phyloP scores from a whole-genome alignment of 306 rosid species.

The Hippophae rhamnoides region DNA sequence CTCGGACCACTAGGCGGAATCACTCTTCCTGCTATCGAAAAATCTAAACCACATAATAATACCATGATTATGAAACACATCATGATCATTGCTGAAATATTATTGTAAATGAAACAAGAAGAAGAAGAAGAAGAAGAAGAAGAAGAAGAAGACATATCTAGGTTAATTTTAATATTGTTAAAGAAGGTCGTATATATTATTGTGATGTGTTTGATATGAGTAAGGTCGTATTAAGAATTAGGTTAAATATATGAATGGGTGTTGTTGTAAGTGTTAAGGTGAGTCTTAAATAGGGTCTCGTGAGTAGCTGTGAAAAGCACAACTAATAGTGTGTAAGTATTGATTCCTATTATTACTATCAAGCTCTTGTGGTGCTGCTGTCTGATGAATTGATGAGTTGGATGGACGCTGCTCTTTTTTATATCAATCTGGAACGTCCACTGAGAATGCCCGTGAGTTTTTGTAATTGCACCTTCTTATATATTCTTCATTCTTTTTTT shows the following conservation, averaged over 20 bases:
- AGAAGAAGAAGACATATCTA: no score
- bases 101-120: background rate
- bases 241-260: background rate
- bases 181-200: no score
- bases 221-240: no score
- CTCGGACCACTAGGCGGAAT: constrained; percentile 82
- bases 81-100: background rate
- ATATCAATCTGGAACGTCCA: background rate
- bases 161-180: no score
- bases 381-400: background rate
- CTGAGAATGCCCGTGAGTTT: constrained; percentile 59
- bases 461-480: constrained; percentile 24
- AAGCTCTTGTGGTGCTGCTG: background rate
- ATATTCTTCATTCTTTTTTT: no score
- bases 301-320: no score
- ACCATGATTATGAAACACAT: constrained; percentile 27
- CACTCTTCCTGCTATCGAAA: constrained; percentile 39
- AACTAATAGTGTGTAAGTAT: no score
- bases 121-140: background rate
- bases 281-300: constrained; percentile 21
- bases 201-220: no score
- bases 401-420: background rate
- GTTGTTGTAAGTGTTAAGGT: constrained; percentile 37
- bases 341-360: no score
- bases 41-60: constrained; percentile 22